phyloP scores from a whole-genome alignment of 495 filamentous ascomycete genomes.

The Tuber magnatum region DNA sequence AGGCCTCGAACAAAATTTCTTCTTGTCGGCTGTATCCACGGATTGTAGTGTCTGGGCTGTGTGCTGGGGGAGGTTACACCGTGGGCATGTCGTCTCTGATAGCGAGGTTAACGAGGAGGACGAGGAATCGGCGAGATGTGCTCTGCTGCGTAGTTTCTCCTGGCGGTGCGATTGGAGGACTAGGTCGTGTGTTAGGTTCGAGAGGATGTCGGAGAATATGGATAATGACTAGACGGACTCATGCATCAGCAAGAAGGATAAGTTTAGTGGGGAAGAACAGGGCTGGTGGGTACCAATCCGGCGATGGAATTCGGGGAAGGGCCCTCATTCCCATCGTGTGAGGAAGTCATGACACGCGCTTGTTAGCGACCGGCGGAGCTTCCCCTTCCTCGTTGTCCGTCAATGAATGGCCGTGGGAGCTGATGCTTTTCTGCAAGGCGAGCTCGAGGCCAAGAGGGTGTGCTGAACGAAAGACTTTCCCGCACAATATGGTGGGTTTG shows the following conservation, averaged over 20 bases:
- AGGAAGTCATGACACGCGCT: constrained; percentile 4
- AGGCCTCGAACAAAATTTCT: constrained; percentile 36
- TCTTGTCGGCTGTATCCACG: constrained; percentile 15
- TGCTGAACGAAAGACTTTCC: not conserved
- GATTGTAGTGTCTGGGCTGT: constrained; percentile 19
- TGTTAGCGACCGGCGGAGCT: not conserved
- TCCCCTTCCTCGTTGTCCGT: not conserved
- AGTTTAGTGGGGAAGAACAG: not conserved
- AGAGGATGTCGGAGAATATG: constrained; percentile 44
- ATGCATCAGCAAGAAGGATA: constrained; percentile 2
- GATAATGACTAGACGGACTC: constrained; percentile 29
- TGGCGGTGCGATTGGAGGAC: constrained; percentile 45
- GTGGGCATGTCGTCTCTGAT: constrained; percentile 34
- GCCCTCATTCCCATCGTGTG: not conserved
- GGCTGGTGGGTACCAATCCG: constrained; percentile 8
- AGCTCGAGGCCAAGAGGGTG: not conserved
- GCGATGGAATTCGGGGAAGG: not conserved
- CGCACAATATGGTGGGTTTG: not conserved
- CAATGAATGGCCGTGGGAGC: not conserved
- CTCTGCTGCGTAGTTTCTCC: constrained; percentile 44
- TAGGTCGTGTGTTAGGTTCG: constrained; percentile 46
- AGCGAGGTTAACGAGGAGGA: constrained; percentile 26
- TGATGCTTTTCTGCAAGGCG: not conserved
- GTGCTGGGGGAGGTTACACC: constrained; percentile 36
- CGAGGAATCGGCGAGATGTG: constrained; percentile 25